These are phyloP conservation scores for Komagataella kurtzmanii DNA, from an alignment of 805 yeast species.

Conservation along the genomic window DNA sequence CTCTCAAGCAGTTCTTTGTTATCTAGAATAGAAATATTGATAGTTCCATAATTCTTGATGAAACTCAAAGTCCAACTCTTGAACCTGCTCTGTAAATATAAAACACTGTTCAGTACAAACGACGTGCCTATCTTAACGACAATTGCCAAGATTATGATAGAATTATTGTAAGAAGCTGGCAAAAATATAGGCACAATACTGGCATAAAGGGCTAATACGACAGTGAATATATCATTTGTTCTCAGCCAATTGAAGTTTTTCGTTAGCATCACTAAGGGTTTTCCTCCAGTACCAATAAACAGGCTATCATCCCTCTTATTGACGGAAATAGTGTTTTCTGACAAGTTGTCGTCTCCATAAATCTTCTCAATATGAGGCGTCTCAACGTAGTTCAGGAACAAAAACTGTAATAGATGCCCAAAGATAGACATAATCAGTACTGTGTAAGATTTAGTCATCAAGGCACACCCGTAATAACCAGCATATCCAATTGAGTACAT, in stretches of 20 bases:
- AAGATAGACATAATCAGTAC: slow-evolving; percentile 54
- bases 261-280: slow-evolving; percentile 38
- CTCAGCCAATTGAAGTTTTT: slow-evolving; percentile 51
- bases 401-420: slow-evolving; percentile 71
- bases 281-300: slow-evolving; percentile 6
- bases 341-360: slow-evolving; percentile 20
- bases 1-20: slow-evolving; percentile 5
- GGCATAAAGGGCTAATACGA: slow-evolving; percentile 26
- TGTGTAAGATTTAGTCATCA: slow-evolving; percentile 61
- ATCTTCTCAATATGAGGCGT: slow-evolving; percentile 81
- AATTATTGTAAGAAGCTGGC: slow-evolving; percentile 17
- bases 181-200: slow-evolving; percentile 26
- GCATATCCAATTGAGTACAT: slow-evolving; percentile 86
- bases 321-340: slow-evolving; percentile 3
- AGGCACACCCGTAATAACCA: slow-evolving; percentile 76
- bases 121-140: slow-evolving; percentile 36
- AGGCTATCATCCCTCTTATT: slow-evolving; percentile 20
- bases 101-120: slow-evolving; percentile 31
- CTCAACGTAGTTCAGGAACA: slow-evolving; percentile 62
- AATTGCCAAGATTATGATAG: slow-evolving; percentile 20
- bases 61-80: slow-evolving; percentile 55
- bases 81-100: slow-evolving; percentile 43
- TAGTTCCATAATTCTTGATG: slow-evolving; percentile 50
- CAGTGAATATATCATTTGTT: slow-evolving; percentile 44
- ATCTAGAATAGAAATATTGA: slow-evolving; percentile 22